phyloP scores from a whole-genome alignment of 2,329 filamentous ascomycete species.

The Periconia sp. region DNA sequence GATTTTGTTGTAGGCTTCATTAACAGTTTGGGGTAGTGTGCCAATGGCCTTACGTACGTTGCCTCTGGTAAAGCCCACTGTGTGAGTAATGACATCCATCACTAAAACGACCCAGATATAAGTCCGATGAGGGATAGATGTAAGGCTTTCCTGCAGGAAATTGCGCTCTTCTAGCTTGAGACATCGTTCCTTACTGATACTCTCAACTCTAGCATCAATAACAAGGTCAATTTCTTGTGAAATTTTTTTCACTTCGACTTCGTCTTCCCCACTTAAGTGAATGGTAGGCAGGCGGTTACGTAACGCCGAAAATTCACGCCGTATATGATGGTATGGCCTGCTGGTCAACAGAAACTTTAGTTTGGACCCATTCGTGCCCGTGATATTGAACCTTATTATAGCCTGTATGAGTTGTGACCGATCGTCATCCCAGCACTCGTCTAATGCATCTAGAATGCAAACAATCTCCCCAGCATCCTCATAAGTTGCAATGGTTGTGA shows the following conservation, averaged over 20 bases:
- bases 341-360: conserved; percentile 45
- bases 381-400: conserved; percentile 10
- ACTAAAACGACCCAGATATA: conserved; percentile 51
- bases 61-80: conserved; percentile 7
- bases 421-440: conserved; percentile 33
- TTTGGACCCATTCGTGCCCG: conserved; percentile 6
- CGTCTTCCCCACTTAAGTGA: conserved; percentile 27
- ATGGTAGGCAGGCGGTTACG: conserved; percentile 12
- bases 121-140: conserved; percentile 39
- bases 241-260: conserved; percentile 33
- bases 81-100: conserved; percentile 36
- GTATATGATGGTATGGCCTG: conserved; percentile 33
- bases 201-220: conserved; percentile 27
- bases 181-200: conserved; percentile 4
- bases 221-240: conserved; percentile 40
- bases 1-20: conserved; percentile 44
- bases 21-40: conserved; percentile 25
- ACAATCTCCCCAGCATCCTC: conserved; percentile 17
- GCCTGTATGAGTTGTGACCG: conserved; percentile 11
- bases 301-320: conserved; percentile 16
- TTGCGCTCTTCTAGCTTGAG: background rate
- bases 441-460: conserved; percentile 41
- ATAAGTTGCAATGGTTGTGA: conserved; percentile 6
- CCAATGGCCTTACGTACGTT: conserved; percentile 1
- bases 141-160: conserved; percentile 31